A percentile compares a stretch with the other conserved stretches of the same genome.
Conservation (phyloP, 495 filamentous ascomycete genomes). For the Schizothecium vesticola region DNA sequence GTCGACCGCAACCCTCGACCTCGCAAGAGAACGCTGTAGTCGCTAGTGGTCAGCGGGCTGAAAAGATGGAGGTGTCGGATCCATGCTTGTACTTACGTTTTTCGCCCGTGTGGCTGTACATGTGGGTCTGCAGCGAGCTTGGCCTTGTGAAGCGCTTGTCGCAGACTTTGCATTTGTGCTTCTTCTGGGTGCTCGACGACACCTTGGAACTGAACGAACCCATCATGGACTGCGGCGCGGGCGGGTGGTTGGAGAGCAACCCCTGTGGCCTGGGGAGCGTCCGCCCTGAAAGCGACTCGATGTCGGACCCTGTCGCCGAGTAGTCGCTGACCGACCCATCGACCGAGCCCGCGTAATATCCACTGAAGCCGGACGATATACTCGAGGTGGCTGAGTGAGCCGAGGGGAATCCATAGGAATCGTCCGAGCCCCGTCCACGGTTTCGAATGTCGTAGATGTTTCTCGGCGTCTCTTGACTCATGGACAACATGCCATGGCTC, state of each 20-base stretch:
- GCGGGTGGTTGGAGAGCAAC: slow-evolving; percentile 64
- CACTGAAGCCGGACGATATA: slow-evolving; percentile 73
- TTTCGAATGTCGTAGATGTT: slow-evolving; percentile 73
- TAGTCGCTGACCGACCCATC: slow-evolving; percentile 95
- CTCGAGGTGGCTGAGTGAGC: slow-evolving; percentile 92
- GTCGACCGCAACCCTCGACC: slow-evolving; percentile 88
- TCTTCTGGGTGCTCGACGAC: slow-evolving; percentile 94
- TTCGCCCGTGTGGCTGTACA: slow-evolving; percentile 98
- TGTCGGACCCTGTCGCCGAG: slow-evolving; percentile 80
- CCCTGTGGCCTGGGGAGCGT: slow-evolving; percentile 75
- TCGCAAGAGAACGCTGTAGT: slow-evolving; percentile 82
- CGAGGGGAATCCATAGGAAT: slow-evolving; percentile 90
- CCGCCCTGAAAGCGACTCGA: slow-evolving; percentile 70
- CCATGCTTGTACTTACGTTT: slow-evolving; percentile 71
- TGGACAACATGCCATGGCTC: slow-evolving; percentile 78
- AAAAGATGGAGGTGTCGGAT: background rate
- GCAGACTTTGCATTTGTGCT: slow-evolving; percentile 99
- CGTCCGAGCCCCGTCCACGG: slow-evolving; percentile 59
- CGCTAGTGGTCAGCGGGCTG: slow-evolving; percentile 30
- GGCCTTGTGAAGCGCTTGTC: slow-evolving; percentile 97
- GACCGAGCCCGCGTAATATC: slow-evolving; percentile 77
- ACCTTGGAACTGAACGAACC: slow-evolving; percentile 97
- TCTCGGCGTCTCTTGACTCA: slow-evolving; percentile 85
- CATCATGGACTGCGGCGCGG: slow-evolving; percentile 97
- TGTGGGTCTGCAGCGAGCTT: slow-evolving; percentile 94